phyloP scores from a whole-genome alignment of 345 rosid species.

The Eucalyptus erythrocorys region DNA sequence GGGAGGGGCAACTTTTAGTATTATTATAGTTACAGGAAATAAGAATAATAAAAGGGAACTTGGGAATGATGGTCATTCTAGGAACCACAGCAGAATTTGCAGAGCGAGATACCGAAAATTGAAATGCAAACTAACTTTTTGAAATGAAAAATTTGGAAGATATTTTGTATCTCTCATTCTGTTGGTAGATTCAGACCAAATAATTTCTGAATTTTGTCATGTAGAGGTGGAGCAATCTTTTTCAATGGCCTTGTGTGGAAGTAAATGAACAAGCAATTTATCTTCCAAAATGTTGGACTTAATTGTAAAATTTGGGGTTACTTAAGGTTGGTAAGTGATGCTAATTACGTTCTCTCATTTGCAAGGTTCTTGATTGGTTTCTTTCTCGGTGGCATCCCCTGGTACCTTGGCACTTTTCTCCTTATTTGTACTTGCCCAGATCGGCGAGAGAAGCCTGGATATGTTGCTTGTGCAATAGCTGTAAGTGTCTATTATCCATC shows the following conservation, averaged over 20 bases:
- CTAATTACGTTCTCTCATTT: neutral
- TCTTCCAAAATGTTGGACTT: neutral
- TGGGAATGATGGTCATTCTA: neutral
- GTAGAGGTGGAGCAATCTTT: neutral
- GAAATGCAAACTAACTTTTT: neutral
- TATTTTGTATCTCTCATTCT: neutral
- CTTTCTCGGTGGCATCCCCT: slow-evolving; percentile 78
- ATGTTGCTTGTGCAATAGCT: slow-evolving; percentile 67
- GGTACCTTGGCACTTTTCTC: slow-evolving; percentile 70
- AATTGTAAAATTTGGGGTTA: neutral
- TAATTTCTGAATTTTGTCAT: neutral
- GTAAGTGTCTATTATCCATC: slow-evolving; percentile 23
- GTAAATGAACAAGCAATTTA: neutral
- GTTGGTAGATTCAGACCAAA: neutral
- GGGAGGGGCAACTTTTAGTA: neutral
- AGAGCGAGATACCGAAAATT: neutral
- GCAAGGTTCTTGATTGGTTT: slow-evolving; percentile 68
- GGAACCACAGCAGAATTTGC: neutral
- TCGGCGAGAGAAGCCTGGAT: slow-evolving; percentile 79
- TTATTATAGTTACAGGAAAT: neutral
- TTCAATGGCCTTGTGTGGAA: neutral
- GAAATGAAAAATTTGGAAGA: neutral
- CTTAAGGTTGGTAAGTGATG: neutral
- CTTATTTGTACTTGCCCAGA: slow-evolving; percentile 42
- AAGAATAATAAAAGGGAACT: neutral